phyloP scores from a whole-genome alignment of 2,329 filamentous ascomycete species.

The Aspergillus sp. region DNA sequence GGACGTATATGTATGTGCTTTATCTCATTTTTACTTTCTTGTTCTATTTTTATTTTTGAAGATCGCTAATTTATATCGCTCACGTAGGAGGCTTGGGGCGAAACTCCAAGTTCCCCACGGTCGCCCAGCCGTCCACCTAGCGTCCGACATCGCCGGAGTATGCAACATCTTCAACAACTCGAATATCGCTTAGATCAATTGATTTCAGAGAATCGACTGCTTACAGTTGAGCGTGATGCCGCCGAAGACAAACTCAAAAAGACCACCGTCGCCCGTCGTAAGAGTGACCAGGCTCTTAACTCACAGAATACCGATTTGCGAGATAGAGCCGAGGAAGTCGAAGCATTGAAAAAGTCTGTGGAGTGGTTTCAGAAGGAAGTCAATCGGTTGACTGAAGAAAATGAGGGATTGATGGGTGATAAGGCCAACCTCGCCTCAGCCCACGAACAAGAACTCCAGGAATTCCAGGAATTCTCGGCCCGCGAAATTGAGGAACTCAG shows the following conservation, averaged over 20 bases:
- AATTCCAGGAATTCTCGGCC: constrained; percentile 55
- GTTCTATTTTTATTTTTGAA: constrained; percentile 15
- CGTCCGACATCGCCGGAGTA: constrained; percentile 93
- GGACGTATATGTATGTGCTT: constrained; percentile 79
- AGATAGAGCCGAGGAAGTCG: constrained; percentile 82
- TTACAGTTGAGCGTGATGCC: constrained; percentile 64
- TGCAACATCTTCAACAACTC: constrained; percentile 85
- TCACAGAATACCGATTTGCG: constrained; percentile 64
- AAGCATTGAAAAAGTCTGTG: constrained; percentile 69
- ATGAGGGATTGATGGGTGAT: constrained; percentile 68
- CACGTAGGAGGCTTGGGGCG: constrained; percentile 81
- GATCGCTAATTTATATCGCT: constrained; percentile 17
- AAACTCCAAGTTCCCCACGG: constrained; percentile 73
- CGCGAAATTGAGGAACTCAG: constrained; percentile 65
- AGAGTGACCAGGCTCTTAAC: constrained; percentile 52
- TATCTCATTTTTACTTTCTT: constrained; percentile 12
- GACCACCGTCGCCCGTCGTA: constrained; percentile 47
- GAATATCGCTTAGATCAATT: constrained; percentile 80
- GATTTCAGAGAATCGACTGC: constrained; percentile 71
- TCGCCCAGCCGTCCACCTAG: constrained; percentile 92
- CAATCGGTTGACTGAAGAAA: constrained; percentile 70
- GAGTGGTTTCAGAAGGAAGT: constrained; percentile 78
- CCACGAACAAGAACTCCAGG: constrained; percentile 63
- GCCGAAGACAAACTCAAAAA: constrained; percentile 60
- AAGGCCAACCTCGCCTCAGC: constrained; percentile 70